Base-by-base conservation (phyloP, 441 rosid species). In the Pelargonium cotyledonis region DNA sequence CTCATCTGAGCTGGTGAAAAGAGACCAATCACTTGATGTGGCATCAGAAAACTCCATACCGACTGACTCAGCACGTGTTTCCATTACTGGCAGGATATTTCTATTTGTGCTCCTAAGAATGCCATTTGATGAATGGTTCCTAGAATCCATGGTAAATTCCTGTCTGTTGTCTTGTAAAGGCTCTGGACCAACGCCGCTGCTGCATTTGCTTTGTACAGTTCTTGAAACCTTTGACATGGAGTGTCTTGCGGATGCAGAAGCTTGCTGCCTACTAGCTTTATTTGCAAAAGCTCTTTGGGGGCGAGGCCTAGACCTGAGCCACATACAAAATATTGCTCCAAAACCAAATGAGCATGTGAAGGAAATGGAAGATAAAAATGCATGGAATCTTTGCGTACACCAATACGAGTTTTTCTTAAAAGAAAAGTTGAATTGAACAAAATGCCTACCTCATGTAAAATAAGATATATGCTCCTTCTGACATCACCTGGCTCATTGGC, bases 381-480 rank as follows among this genome's bases (percentile, higher is more conserved):
- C 61, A 6, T 35, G 38, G 38, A 31, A 31, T 31, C 38, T 31
- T 31, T 31, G 38, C 38, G 4, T 31, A 4, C 38, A 31, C 0
- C 38, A 31, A 31, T 31, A 31, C 38, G 38, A 4, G 5, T 31
- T 31, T 3, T 31, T 31, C 38, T 53, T 61, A 61, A 8, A 35
- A 26, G 62, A 70, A 7, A 19, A 51, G 26, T 49, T 19, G n/a
- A 65, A 21, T 0, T 29, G 61, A 19, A 18, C 53, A 12, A 35
- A 38, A 41, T 35, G 47, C 43, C 67, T 85, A 86, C 97, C 97
- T 87, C 79, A 66, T 87, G 84, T 91, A 91, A 78, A 91, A 91
- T 80, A 91, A 79, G 73, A 91, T 91, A 73, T 91, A 91, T 68
- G 95, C 97, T 75, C 90, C 97, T 80, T 91, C 97, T 6, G 92